Evolutionary conservation across 352 stramenopile species (phyloP).

Genomic region (Elongisporangium undulatum): DNA sequence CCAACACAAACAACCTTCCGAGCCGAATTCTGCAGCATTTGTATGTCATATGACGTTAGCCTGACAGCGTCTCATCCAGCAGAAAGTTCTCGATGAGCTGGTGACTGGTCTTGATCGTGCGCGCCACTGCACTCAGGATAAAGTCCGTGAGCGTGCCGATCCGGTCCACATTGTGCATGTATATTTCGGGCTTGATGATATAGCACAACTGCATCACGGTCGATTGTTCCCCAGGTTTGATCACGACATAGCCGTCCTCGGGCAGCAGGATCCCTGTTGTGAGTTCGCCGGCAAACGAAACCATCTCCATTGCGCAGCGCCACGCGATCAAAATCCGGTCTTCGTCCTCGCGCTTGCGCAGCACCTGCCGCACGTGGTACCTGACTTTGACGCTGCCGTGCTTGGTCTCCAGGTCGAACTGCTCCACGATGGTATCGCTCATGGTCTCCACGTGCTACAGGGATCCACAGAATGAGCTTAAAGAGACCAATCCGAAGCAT

Average conservation of each 20-base stretch:
- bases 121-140: conserved; percentile 25
- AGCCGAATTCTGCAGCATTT: too few relatives aligned
- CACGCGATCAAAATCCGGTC: conserved; percentile 34
- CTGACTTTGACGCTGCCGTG: conserved; percentile 24
- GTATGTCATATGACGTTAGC: too few relatives aligned
- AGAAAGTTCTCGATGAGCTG: conserved; percentile 51
- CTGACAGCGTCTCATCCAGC: conserved; percentile 34
- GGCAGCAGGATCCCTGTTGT: conserved; percentile 27
- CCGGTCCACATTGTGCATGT: conserved; percentile 23
- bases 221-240: conserved; percentile 5
- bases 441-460: conserved; percentile 23
- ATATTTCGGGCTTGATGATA: conserved; percentile 38
- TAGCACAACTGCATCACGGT: conserved; percentile 24
- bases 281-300: conserved; percentile 30
- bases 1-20: too few relatives aligned
- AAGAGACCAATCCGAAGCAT: too few relatives aligned
- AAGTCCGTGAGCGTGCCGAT: conserved; percentile 31
- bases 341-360: conserved; percentile 23
- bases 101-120: conserved; percentile 32
- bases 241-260: conserved; percentile 37
- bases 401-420: conserved; percentile 23
- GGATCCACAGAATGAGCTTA: conserved; percentile 11
- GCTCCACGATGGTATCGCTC: conserved; percentile 25
- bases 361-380: conserved; percentile 29
- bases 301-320: conserved; percentile 28